phyloP scores from a whole-genome alignment of 208 protist genomes.

The Leptomonas pyrrhocoris region DNA sequence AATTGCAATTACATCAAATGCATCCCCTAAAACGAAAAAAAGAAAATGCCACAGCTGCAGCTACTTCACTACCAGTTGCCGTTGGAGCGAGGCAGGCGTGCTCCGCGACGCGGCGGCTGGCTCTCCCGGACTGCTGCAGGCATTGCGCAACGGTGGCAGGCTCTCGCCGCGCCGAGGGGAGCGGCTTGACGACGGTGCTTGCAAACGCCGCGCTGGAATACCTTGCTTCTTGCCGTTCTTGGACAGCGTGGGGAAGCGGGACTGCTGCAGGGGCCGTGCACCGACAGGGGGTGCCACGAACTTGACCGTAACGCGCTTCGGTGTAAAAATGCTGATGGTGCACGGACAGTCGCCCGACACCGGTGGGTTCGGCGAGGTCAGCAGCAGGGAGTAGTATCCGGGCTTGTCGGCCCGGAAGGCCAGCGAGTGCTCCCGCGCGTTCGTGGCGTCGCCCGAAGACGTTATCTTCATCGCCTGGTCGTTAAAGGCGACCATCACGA shows the following conservation, averaged over 20 bases:
- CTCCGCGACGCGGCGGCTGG: neutral
- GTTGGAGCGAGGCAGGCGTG: neutral
- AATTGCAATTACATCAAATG: neutral
- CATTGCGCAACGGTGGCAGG: constrained; percentile 14
- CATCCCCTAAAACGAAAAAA: neutral
- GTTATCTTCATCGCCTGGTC: constrained; percentile 60
- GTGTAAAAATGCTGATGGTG: constrained; percentile 66
- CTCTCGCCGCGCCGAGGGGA: constrained; percentile 14
- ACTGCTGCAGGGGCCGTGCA: constrained; percentile 51
- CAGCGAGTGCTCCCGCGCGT: constrained; percentile 85
- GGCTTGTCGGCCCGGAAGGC: constrained; percentile 53
- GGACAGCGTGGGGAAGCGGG: constrained; percentile 52
- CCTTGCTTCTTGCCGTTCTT: constrained; percentile 3
- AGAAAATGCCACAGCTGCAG: neutral
- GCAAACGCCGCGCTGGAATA: neutral
- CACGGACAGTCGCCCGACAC: constrained; percentile 61
- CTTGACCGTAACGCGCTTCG: constrained; percentile 60
- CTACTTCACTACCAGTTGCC: constrained; percentile 6
- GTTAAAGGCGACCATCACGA: constrained; percentile 67
- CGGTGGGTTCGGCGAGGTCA: constrained; percentile 47
- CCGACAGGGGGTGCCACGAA: constrained; percentile 52
- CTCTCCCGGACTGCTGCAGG: neutral
- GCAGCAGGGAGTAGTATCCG: constrained; percentile 65
- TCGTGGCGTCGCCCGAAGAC: constrained; percentile 66
- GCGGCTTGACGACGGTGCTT: constrained; percentile 6